Conservation (phyloP, 2,329 filamentous ascomycete species). For the Didymella arachidicola region DNA sequence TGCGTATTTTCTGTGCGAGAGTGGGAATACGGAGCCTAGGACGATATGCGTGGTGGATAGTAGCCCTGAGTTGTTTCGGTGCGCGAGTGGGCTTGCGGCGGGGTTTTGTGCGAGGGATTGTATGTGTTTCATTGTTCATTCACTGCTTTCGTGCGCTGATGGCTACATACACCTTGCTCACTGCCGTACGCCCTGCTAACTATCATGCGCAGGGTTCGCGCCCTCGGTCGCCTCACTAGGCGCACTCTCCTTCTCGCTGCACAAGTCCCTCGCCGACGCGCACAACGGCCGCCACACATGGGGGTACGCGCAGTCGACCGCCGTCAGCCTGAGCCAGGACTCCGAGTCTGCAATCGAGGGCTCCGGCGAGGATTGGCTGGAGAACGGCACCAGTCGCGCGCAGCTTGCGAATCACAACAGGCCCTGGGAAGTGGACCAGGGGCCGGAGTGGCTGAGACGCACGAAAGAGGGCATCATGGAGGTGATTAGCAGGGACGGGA, state of each 20-base stretch:
- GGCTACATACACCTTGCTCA: not conserved
- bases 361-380: conserved; percentile 70
- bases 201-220: conserved; percentile 60
- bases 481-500: conserved; percentile 65
- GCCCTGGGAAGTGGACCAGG: conserved; percentile 36
- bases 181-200: not conserved
- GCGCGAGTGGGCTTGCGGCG: conserved; percentile 76
- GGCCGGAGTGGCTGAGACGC: conserved; percentile 67
- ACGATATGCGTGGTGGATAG: conserved; percentile 67
- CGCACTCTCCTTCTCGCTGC: conserved; percentile 72
- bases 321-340: conserved; percentile 63
- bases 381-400: conserved; percentile 69
- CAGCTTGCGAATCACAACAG: conserved; percentile 55
- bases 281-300: conserved; percentile 65
- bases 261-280: conserved; percentile 68
- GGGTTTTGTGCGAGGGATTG: conserved; percentile 79
- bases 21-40: conserved; percentile 47
- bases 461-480: conserved; percentile 65
- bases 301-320: conserved; percentile 67
- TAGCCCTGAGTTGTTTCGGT: conserved; percentile 69
- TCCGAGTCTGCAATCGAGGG: conserved; percentile 51
- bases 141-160: not conserved
- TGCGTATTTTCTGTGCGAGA: conserved; percentile 69
- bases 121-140: conserved; percentile 29
- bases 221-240: conserved; percentile 66